These are phyloP conservation scores for Trametes elegans DNA, from an alignment of 768 basidiomycete species.

Conservation along the genomic window DNA sequence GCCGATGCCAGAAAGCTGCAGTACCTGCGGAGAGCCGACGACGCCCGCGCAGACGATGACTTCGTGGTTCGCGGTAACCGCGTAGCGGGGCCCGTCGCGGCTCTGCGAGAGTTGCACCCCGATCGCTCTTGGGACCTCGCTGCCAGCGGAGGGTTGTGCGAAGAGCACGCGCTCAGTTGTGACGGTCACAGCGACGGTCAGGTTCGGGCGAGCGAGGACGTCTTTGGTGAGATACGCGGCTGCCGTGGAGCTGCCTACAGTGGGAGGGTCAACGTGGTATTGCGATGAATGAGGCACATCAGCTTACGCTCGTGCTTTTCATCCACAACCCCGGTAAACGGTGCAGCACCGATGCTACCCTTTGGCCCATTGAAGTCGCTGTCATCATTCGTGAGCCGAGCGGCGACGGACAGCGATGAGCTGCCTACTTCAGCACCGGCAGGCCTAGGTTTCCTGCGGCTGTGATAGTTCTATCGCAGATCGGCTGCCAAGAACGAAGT, in stretches of 20 bases:
- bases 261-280: too few relatives aligned
- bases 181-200: conserved; percentile 21
- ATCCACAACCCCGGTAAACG: conserved; percentile 18
- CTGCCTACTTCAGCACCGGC: background rate
- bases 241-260: conserved; percentile 26
- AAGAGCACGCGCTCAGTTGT: conserved; percentile 24
- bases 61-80: conserved; percentile 14
- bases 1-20: conserved; percentile 31
- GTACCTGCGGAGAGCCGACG: conserved; percentile 21
- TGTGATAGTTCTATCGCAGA: background rate
- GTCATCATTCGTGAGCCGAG: background rate
- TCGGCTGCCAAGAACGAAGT: conserved; percentile 1
- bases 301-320: conserved; percentile 19
- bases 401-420: background rate
- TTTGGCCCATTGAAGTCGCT: conserved; percentile 22
- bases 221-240: conserved; percentile 26
- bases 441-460: conserved; percentile 4
- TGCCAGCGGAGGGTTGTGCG: background rate
- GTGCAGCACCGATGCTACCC: conserved; percentile 18
- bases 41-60: conserved; percentile 22
- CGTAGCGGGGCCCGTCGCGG: conserved; percentile 2
- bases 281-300: background rate
- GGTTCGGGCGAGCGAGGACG: conserved; percentile 26
- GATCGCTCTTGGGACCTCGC: background rate
- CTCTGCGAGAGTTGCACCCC: conserved; percentile 14